Evolutionary conservation across 2,329 filamentous ascomycete species (phyloP), one percentile per base, ranked within the genome.

Genomic region (Penicillium glabrum): DNA sequence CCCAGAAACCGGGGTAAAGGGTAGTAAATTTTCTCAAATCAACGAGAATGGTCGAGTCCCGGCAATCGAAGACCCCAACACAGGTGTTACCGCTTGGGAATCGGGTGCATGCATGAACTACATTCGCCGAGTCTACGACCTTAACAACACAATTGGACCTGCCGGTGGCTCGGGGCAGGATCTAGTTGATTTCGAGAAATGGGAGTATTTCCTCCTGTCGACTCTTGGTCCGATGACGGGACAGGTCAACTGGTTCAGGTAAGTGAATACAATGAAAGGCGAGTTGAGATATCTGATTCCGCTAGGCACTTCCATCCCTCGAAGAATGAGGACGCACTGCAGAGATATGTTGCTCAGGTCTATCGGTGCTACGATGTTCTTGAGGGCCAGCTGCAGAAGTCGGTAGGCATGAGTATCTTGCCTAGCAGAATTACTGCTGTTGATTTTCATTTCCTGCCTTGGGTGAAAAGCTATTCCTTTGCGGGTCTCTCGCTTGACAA

Each of bases 21-120:
- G 66, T 0, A 37, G 67, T 3, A 46, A 51, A 0, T 80, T 75
- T 61, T 59, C 73, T n/a, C 66, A 70, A 19, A 73, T 80, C 64
- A 80, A 78, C 60, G 72, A 75, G 52, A 80, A 80, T 57, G 77
- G 79, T 26, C 73, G 78, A 16, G 69, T 74, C 53, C 73, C 75
- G 1, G 69, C 70, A 5, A 57, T 76, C n/a, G 68, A 72, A 51
- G 74, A 77, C 46, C 73, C 72, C 1, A 75, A 76, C 60, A 76
- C 72, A 1, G 73, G 72, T 11, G 66, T 77, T 7, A 62, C 69
- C 1, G 60, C 67, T 4, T 77, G 74, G 75, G 75, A 77, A 62
- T 73, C 70, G 4, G 73, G 72, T 3, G 75, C 75, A 6, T 68
- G 71, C 46, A 71, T 77, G 65, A 74, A 75, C 53, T 74, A 77